phyloP scores from a whole-genome alignment of 2,329 filamentous ascomycete species.

The Paradendryphiella salina region DNA sequence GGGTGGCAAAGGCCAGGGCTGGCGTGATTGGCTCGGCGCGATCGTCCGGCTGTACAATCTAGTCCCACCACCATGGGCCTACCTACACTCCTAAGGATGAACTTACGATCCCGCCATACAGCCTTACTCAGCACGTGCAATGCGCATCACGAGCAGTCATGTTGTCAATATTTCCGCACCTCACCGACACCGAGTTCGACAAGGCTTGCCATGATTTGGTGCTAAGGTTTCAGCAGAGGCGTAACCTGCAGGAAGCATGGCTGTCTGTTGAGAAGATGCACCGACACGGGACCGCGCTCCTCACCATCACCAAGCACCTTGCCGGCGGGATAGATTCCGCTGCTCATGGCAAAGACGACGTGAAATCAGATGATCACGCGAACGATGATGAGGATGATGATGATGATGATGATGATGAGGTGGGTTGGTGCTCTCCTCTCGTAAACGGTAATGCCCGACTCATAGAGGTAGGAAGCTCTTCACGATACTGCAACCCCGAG shows the following conservation, averaged over 20 bases:
- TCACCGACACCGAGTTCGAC: conserved; percentile 35
- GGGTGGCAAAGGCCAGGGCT: background rate
- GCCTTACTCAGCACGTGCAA: background rate
- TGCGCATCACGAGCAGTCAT: background rate
- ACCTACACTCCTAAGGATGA: background rate
- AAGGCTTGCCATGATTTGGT: conserved; percentile 30
- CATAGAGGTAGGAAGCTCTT: conserved; percentile 23
- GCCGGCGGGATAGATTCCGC: background rate
- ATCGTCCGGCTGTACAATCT: background rate
- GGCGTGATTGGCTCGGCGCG: conserved; percentile 1
- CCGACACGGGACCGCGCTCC: conserved; percentile 16
- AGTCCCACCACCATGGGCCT: too few relatives aligned
- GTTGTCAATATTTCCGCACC: conserved; percentile 34
- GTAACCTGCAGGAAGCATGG: conserved; percentile 30
- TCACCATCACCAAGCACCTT: conserved; percentile 31
- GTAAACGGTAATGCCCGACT: too few relatives aligned
- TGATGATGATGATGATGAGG: conserved; percentile 34
- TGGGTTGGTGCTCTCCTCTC: background rate
- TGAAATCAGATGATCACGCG: conserved; percentile 11
- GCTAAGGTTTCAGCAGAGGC: conserved; percentile 17
- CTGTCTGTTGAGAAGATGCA: conserved; percentile 24
- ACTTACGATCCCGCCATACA: too few relatives aligned
- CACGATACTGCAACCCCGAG: background rate
- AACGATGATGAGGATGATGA: conserved; percentile 36
- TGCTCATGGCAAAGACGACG: background rate